Conservation (phyloP, 768 basidiomycete species). For the Pholiota molesta region DNA sequence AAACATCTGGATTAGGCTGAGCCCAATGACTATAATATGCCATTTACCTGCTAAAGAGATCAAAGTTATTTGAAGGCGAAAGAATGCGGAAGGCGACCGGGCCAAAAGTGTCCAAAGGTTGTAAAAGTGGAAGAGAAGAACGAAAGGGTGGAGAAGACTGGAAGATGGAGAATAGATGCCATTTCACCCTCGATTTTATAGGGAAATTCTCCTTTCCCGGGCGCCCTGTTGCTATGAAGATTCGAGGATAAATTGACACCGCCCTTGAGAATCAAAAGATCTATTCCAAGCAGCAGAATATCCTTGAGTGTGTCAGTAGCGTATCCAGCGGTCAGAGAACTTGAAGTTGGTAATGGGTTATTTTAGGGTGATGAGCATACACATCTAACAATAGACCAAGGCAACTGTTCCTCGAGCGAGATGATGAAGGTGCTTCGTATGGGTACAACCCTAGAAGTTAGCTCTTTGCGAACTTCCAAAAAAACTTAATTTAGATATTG, state of each 20-base stretch:
- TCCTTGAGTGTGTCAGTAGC: neutral
- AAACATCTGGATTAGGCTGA: conserved; percentile 1
- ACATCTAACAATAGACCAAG: neutral
- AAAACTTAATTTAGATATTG: too few relatives aligned
- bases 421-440: neutral
- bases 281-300: neutral
- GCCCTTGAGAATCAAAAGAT: neutral
- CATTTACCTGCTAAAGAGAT: conserved; percentile 24
- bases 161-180: conserved; percentile 15
- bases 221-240: conserved; percentile 1
- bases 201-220: neutral
- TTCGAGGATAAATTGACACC: neutral
- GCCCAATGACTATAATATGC: neutral
- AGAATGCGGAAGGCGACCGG: conserved; percentile 31
- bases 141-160: conserved; percentile 20
- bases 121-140: conserved; percentile 29
- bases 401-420: neutral
- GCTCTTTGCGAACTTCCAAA: neutral
- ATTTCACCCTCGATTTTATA: conserved; percentile 14
- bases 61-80: neutral
- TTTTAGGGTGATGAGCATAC: neutral
- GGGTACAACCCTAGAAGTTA: neutral
- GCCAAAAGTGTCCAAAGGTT: conserved; percentile 22
- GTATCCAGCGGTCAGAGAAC: neutral
- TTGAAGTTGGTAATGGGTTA: neutral